Percentiles rank a stretch among this genome's conserved stretches.
phyloP scores from a whole-genome alignment of 257 asterid species.

The Nyctanthes arbortristis region DNA sequence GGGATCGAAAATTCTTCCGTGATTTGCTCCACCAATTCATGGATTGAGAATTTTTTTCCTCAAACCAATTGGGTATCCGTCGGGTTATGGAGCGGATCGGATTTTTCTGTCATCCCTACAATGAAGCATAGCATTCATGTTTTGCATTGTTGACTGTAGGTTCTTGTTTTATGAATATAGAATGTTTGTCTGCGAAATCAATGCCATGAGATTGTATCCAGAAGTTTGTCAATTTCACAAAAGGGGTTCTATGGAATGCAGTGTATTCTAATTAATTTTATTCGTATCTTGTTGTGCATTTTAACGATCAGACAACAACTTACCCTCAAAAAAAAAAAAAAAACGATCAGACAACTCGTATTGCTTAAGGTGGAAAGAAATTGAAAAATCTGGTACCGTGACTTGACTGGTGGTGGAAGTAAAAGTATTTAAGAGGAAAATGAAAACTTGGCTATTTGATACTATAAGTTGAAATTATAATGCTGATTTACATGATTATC shows the following conservation, averaged over 20 bases:
- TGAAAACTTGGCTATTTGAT: too few species aligned
- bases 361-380: conserved; percentile 74
- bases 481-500: too few species aligned
- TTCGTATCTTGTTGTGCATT: conserved; percentile 7
- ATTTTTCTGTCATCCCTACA: too few species aligned
- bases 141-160: background rate
- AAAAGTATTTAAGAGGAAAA: too few species aligned
- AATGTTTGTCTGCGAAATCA: background rate
- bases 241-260: background rate
- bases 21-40: too few species aligned
- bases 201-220: background rate
- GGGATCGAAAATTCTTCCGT: too few species aligned
- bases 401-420: conserved; percentile 92
- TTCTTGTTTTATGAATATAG: background rate
- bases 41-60: too few species aligned
- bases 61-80: too few species aligned
- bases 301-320: too few species aligned
- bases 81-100: too few species aligned
- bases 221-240: background rate
- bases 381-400: conserved; percentile 96
- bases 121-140: background rate
- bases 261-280: conserved; percentile 1
- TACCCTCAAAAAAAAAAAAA: too few species aligned
- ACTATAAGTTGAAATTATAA: too few species aligned
- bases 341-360: conserved; percentile 93